Percentiles rank a stretch among this genome's conserved stretches.
Conservation (phyloP, 1,284 basidiomycete genomes). For the Leccinum subfulvum region DNA sequence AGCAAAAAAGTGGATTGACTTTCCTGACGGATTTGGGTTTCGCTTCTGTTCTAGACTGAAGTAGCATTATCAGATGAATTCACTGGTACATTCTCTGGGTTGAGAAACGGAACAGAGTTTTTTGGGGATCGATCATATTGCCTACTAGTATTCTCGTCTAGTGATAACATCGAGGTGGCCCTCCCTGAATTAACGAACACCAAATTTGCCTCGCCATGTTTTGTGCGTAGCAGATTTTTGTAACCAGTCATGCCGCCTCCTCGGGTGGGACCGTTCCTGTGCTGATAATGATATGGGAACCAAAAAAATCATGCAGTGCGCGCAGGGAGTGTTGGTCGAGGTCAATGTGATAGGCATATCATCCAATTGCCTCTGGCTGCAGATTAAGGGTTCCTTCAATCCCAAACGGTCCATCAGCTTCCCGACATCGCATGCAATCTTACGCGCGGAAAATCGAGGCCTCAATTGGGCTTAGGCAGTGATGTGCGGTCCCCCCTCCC, state of each 20-base stretch:
- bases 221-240: background rate
- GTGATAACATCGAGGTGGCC: background rate
- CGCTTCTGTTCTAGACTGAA: background rate
- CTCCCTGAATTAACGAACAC: too few species aligned
- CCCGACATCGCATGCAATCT: background rate
- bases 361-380: background rate
- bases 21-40: background rate
- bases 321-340: too few species aligned
- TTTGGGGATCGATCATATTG: background rate
- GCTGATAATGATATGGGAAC: background rate
- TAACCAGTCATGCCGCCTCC: background rate
- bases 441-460: background rate
- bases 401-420: background rate
- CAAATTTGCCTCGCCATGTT: background rate
- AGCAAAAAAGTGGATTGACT: conserved; percentile 19
- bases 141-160: background rate
- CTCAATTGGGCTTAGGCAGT: background rate
- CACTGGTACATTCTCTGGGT: background rate
- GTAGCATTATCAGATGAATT: conserved; percentile 6
- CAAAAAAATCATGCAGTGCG: background rate
- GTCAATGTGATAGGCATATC: background rate
- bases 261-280: background rate
- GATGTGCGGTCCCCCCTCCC: background rate
- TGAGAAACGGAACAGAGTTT: background rate
- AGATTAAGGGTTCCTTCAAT: background rate